These are phyloP conservation scores for Plasmodium coatneyi DNA, from an alignment of 169 alveolate species.

Conservation along the genomic window DNA sequence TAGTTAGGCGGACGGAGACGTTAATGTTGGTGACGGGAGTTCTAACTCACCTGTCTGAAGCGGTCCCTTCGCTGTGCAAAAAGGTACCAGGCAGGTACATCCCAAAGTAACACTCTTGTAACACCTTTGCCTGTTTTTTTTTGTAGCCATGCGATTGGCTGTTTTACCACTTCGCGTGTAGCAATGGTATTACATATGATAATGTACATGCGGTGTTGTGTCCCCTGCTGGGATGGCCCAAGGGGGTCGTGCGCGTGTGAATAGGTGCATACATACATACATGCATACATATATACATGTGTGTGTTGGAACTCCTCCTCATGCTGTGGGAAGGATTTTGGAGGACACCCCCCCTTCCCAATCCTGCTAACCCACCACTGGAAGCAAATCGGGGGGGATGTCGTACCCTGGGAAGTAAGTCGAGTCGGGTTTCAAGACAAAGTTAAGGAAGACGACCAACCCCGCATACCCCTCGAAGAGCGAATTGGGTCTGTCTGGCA, in stretches of 20 bases:
- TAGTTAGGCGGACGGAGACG: not conserved
- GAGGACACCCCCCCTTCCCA: not conserved
- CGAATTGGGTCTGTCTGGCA: slow-evolving; percentile 64
- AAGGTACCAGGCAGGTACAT: not conserved
- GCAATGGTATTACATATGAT: not conserved
- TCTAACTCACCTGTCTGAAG: not conserved
- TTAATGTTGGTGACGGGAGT: not conserved
- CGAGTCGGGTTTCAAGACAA: slow-evolving; percentile 26
- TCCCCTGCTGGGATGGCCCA: not conserved
- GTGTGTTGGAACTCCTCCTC: not conserved
- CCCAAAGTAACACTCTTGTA: not conserved
- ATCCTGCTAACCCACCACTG: not conserved
- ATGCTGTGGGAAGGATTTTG: not conserved
- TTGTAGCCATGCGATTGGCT: not conserved
- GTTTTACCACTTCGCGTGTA: not conserved
- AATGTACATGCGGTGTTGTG: not conserved
- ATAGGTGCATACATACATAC: no score
- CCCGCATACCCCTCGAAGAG: slow-evolving; percentile 61
- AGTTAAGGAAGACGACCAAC: slow-evolving; percentile 23
- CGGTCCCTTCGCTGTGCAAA: not conserved
- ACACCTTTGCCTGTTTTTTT: not conserved
- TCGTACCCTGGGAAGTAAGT: slow-evolving; percentile 36
- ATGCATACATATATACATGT: not conserved
- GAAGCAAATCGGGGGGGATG: not conserved
- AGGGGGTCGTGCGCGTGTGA: not conserved